These are phyloP conservation scores for Russula dissimulans DNA, from an alignment of 768 basidiomycete genomes.

Conservation along the genomic window DNA sequence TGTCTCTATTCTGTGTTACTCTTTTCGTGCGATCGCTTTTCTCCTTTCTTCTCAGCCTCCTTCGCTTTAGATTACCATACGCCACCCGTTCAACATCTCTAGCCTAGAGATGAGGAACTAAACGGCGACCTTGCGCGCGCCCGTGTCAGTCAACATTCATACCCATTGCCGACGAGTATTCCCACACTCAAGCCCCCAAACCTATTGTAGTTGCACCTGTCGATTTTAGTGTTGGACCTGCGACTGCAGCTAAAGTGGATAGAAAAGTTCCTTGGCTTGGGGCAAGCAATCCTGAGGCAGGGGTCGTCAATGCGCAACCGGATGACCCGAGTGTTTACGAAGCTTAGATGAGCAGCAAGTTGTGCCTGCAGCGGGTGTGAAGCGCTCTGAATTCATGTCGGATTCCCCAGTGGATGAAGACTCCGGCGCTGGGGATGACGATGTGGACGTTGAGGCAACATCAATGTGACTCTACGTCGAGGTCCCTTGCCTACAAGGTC, in stretches of 20 bases:
- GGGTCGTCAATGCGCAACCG: neutral
- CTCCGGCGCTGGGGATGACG: constrained; percentile 25
- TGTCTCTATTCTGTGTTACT: too few species aligned
- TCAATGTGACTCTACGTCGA: too few species aligned
- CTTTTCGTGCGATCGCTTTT: too few species aligned
- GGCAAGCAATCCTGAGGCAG: constrained; percentile 9
- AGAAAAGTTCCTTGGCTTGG: constrained; percentile 34
- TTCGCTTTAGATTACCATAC: too few species aligned
- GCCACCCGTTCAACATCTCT: too few species aligned
- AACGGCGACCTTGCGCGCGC: too few species aligned
- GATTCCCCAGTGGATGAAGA: constrained; percentile 6
- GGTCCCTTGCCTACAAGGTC: constrained; percentile 57
- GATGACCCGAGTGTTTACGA: constrained; percentile 5
- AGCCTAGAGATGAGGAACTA: too few species aligned
- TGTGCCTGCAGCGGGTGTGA: constrained; percentile 26
- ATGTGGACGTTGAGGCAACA: constrained; percentile 18
- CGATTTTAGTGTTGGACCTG: constrained; percentile 20
- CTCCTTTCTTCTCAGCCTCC: too few species aligned
- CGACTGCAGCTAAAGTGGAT: constrained; percentile 14
- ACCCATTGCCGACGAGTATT: too few species aligned
- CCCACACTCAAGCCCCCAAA: constrained; percentile 19
- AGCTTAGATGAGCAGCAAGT: constrained; percentile 11
- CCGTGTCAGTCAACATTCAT: too few species aligned
- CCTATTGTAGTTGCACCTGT: constrained; percentile 21
- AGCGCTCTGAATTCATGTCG: constrained; percentile 33